These are phyloP conservation scores for Colletotrichum liriopes DNA, from an alignment of 2,329 filamentous ascomycete species.

Conservation along the genomic window DNA sequence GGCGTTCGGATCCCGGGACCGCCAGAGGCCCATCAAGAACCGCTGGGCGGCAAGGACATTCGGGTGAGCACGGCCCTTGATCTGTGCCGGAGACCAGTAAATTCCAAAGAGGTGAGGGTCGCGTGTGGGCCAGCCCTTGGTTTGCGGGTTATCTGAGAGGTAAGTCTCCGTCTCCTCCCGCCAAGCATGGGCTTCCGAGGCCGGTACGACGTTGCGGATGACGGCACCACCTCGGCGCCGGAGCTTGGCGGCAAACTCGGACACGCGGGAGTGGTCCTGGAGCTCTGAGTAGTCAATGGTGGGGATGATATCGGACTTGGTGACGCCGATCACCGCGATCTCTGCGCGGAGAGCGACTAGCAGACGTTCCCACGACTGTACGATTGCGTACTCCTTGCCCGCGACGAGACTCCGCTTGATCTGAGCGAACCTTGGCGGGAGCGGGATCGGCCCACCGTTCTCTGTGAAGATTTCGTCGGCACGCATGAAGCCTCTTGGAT, in stretches of 20 bases:
- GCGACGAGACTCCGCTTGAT: constrained; percentile 70
- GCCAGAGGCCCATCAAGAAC: constrained; percentile 79
- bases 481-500: constrained; percentile 39
- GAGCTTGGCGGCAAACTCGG: constrained; percentile 61
- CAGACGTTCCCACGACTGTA: constrained; percentile 70
- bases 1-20: constrained; percentile 68
- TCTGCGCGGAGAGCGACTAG: constrained; percentile 67
- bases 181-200: constrained; percentile 68
- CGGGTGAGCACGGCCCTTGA: constrained; percentile 77
- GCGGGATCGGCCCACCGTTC: constrained; percentile 57
- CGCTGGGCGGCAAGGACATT: constrained; percentile 75
- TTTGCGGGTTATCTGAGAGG: constrained; percentile 61
- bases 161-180: constrained; percentile 67
- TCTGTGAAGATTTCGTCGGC: constrained; percentile 41
- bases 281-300: constrained; percentile 70
- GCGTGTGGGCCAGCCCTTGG: constrained; percentile 50
- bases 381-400: constrained; percentile 69
- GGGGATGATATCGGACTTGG: constrained; percentile 69
- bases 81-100: constrained; percentile 78
- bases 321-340: constrained; percentile 66
- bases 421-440: constrained; percentile 71
- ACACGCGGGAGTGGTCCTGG: constrained; percentile 61
- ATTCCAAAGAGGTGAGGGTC: constrained; percentile 55
- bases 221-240: constrained; percentile 67
- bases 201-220: constrained; percentile 75